These are phyloP conservation scores for Mucor racemosus DNA, from an alignment of 371 early-diverging fungal species.

Conservation along the genomic window DNA sequence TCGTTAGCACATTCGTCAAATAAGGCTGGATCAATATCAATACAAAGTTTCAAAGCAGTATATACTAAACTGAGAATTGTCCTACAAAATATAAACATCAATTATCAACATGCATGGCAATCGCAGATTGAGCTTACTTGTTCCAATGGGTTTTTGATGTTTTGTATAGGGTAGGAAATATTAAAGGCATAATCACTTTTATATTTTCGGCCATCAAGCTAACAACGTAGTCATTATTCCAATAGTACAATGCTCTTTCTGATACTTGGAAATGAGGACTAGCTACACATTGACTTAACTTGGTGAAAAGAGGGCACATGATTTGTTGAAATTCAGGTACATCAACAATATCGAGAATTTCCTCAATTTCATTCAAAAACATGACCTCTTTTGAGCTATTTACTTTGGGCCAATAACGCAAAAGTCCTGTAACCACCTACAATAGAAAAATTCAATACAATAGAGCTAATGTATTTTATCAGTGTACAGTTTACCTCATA, in stretches of 20 bases:
- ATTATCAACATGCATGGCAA: not conserved
- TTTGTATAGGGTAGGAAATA: constrained; percentile 86
- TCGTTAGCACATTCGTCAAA: constrained; percentile 91
- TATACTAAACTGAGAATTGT: constrained; percentile 94
- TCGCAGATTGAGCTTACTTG: constrained; percentile 53
- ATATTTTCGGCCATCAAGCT: constrained; percentile 91
- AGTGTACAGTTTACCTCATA: constrained; percentile 63
- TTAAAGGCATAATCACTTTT: constrained; percentile 85
- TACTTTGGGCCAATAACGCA: constrained; percentile 96
- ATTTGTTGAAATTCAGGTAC: constrained; percentile 86
- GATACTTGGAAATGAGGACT: constrained; percentile 96
- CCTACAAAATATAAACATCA: constrained; percentile 33
- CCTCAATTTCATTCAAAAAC: constrained; percentile 96
- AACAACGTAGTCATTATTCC: constrained; percentile 96
- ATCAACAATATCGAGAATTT: constrained; percentile 91
- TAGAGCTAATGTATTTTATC: not conserved
- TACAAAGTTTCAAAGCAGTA: constrained; percentile 92
- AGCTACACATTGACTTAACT: constrained; percentile 88
- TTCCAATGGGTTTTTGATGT: constrained; percentile 97
- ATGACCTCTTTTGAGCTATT: constrained; percentile 97
- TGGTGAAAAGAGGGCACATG: constrained; percentile 87
- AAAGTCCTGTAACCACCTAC: constrained; percentile 82
- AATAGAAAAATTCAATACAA: too few relatives aligned
- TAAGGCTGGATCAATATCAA: constrained; percentile 89
- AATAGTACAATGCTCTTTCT: constrained; percentile 92